phyloP scores from a whole-genome alignment of 371 early-diverging fungal genomes.

The Apophysomyces elegans region DNA sequence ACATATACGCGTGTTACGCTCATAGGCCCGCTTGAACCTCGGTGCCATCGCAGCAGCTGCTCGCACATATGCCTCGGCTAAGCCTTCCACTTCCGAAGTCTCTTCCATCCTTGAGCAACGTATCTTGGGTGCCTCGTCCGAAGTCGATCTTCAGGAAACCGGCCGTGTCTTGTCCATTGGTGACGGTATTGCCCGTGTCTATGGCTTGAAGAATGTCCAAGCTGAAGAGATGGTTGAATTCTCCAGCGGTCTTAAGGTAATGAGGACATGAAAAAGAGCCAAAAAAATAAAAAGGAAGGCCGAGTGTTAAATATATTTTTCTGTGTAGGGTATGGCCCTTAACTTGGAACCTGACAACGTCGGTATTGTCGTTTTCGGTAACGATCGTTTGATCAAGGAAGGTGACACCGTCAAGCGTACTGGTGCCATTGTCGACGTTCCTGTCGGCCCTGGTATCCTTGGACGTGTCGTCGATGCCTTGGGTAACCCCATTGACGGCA shows the following conservation, averaged over 20 bases:
- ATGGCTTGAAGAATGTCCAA: constrained; percentile 93
- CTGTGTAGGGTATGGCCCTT: constrained; percentile 89
- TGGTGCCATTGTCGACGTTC: constrained; percentile 94
- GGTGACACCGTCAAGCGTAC: constrained; percentile 97
- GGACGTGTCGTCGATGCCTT: constrained; percentile 96
- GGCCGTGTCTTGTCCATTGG: constrained; percentile 97
- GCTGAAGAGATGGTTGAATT: constrained; percentile 99
- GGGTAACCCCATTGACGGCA: constrained; percentile 96
- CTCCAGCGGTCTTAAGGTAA: constrained; percentile 91
- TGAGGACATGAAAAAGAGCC: background rate
- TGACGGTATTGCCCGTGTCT: constrained; percentile 98
- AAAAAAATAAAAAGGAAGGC: background rate
- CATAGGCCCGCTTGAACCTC: constrained; percentile 61
- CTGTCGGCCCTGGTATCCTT: constrained; percentile 85
- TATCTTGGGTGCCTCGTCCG: constrained; percentile 80
- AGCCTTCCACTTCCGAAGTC: constrained; percentile 77
- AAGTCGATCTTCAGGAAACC: constrained; percentile 91
- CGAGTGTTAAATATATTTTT: background rate
- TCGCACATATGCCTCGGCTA: constrained; percentile 50
- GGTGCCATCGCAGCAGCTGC: constrained; percentile 57
- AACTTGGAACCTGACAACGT: constrained; percentile 98
- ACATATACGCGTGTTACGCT: background rate
- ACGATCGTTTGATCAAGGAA: constrained; percentile 89
- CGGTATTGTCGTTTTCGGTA: constrained; percentile 98
- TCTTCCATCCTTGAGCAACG: constrained; percentile 91